phyloP scores from a whole-genome alignment of 106 monocot genomes.

The Acanthochlamys bracteata region DNA sequence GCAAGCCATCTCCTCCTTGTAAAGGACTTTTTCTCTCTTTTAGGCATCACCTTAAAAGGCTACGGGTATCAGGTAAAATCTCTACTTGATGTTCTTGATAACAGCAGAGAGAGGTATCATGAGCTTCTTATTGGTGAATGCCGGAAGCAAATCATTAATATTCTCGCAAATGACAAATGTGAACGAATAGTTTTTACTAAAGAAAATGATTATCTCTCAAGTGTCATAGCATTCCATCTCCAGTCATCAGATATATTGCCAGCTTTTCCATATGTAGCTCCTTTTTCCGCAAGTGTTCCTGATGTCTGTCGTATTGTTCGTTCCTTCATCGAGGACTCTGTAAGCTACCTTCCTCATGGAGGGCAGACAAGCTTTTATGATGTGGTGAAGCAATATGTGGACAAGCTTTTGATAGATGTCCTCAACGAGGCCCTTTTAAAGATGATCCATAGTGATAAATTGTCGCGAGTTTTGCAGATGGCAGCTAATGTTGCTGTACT shows the following conservation, averaged over 20 bases:
- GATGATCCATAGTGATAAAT: constrained; percentile 1
- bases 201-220: constrained; percentile 10
- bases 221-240: constrained; percentile 10
- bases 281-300: constrained; percentile 14
- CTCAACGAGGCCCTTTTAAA: constrained; percentile 14
- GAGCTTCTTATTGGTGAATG: constrained; percentile 12
- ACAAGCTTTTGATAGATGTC: constrained; percentile 16
- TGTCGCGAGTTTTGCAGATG: constrained; percentile 12
- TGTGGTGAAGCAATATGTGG: constrained; percentile 11
- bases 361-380: constrained; percentile 3
- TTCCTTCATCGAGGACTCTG: constrained; percentile 12
- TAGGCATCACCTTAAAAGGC: not conserved
- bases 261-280: constrained; percentile 15
- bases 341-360: constrained; percentile 6
- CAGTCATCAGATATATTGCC: constrained; percentile 14
- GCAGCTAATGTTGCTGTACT: constrained; percentile 9
- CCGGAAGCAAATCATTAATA: constrained; percentile 1
- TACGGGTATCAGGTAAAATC: constrained; percentile 7
- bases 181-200: constrained; percentile 9
- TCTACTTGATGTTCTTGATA: constrained; percentile 11
- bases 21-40: constrained; percentile 11
- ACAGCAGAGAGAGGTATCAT: constrained; percentile 17
- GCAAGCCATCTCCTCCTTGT: constrained; percentile 13
- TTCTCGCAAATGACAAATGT: constrained; percentile 8
- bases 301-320: constrained; percentile 12